Base-by-base conservation (phyloP, 129 eudicot species). In the Centella asiatica region DNA sequence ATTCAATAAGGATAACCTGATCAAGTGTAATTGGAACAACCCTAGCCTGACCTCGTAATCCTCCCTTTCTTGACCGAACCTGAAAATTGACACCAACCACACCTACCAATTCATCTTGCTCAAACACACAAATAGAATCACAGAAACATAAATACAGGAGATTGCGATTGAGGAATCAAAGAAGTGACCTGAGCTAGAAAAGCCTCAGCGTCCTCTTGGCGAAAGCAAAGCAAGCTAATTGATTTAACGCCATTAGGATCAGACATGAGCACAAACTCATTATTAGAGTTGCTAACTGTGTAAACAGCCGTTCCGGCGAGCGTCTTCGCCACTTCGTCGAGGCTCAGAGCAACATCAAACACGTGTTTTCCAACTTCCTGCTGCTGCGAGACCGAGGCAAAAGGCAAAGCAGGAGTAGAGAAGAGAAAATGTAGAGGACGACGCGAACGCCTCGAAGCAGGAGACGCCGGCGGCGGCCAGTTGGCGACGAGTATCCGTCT, bases 1-100 rank as follows among this genome's bases (percentile, higher is more conserved):
- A 42, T 28, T 31, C 4, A 12, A 45, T 56, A 52, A 33, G 15
- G 46, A 60, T 77, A 57, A 87, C 98, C 94, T 90, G 98, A 36
- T 90, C 98, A 69, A 90, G 95, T 6, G 89, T 76, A 68, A 90
- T 87, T 0, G 98, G 98, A 25, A 90, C 95, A 63, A 90, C 94
- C 69, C 76, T 90, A 1, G 94, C 82, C 3, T 77, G 76, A 36
- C 87, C 84, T 76, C 74, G 75, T 55, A 90, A 25, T 44, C 82
- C 94, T 53, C 87, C 78, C 83, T 73, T 90, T 76, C 90, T 75
- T 50, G 69, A 66, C 68, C 80, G 67, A 55, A 84, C 97, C 97
- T 90, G 64, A 53, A 79, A 24, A 50, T 9, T 37, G 17, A 62
- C n/a, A 33, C 2, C 46, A 3, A 66, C 32, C 20, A 17, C 54